These are phyloP conservation scores for Aphanomyces euteiches DNA, from an alignment of 352 stramenopile species.

Conservation along the genomic window DNA sequence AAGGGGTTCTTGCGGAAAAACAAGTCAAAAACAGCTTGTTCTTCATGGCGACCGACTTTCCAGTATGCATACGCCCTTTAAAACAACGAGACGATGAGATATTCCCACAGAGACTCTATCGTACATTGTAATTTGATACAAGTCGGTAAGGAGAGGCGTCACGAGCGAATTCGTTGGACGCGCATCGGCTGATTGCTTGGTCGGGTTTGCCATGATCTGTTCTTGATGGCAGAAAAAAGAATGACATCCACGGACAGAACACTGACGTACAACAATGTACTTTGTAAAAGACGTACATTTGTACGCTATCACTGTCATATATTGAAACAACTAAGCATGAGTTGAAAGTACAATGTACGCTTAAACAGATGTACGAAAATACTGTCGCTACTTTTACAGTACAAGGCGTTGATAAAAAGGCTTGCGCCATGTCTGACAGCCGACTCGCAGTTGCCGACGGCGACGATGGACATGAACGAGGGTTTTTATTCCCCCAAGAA, in stretches of 20 bases:
- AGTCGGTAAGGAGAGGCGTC: constrained; percentile 94
- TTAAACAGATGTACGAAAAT: constrained; percentile 2
- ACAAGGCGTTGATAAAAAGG: no score
- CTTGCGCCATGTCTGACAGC: no score
- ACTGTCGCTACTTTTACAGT: not conserved
- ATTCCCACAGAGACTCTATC: not conserved
- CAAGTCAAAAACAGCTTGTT: constrained; percentile 92
- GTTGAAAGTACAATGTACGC: no score
- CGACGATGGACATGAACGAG: not conserved
- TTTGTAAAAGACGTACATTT: not conserved
- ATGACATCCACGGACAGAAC: constrained; percentile 6
- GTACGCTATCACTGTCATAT: not conserved
- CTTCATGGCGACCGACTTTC: constrained; percentile 92
- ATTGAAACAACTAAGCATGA: no score
- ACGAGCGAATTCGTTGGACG: constrained; percentile 92
- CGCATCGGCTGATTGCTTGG: not conserved
- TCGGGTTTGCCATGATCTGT: constrained; percentile 8
- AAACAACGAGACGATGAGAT: constrained; percentile 31
- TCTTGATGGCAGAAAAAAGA: not conserved
- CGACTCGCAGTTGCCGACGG: no score
- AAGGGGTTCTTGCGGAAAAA: constrained; percentile 99
- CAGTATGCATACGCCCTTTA: constrained; percentile 99
- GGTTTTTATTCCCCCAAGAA: constrained; percentile 67
- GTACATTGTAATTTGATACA: constrained; percentile 96
- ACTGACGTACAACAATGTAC: not conserved